Percentiles rank a stretch among this genome's conserved stretches.
Evolutionary conservation across 768 basidiomycete species (phyloP).

Genomic region (Suillus plorans): DNA sequence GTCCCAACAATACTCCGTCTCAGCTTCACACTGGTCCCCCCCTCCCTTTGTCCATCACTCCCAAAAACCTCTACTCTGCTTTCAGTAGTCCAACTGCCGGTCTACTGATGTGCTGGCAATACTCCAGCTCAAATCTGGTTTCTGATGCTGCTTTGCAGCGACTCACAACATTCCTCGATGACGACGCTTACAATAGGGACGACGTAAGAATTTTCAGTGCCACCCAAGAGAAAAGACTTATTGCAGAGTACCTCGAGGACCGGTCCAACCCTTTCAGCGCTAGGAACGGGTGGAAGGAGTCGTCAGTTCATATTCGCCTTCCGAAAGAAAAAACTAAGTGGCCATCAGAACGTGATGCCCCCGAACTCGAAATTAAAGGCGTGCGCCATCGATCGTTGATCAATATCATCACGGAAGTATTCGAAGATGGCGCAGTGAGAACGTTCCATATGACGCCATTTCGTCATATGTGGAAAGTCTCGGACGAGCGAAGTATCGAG

Average conservation of each 20-base stretch:
- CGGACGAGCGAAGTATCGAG: not conserved
- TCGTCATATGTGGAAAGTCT: conserved; percentile 19
- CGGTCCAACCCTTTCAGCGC: conserved; percentile 3
- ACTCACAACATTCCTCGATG: too few relatives aligned
- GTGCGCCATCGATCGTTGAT: conserved; percentile 5
- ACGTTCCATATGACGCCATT: conserved; percentile 27
- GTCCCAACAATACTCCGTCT: not conserved
- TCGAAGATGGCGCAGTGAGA: not conserved
- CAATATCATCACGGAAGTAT: conserved; percentile 3
- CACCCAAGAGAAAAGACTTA: not conserved
- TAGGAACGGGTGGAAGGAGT: conserved; percentile 9
- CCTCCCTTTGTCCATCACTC: not conserved
- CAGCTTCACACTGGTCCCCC: not conserved
- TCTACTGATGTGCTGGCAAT: not conserved
- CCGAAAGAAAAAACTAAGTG: conserved; percentile 6
- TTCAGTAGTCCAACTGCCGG: not conserved
- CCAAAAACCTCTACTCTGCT: not conserved
- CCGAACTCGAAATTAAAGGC: not conserved
- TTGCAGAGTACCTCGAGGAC: conserved; percentile 5
- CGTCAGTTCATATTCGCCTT: conserved; percentile 4
- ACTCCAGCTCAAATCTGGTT: not conserved
- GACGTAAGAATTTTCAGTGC: conserved; percentile 23
- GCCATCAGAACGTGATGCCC: not conserved
- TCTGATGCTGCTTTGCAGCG: conserved; percentile 11
- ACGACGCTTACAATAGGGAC: conserved; percentile 13